A percentile compares a stretch with the other conserved stretches of the same genome.
Conservation (phyloP, 2,329 filamentous ascomycete species). For the Aspergillus novoparasiticus region DNA sequence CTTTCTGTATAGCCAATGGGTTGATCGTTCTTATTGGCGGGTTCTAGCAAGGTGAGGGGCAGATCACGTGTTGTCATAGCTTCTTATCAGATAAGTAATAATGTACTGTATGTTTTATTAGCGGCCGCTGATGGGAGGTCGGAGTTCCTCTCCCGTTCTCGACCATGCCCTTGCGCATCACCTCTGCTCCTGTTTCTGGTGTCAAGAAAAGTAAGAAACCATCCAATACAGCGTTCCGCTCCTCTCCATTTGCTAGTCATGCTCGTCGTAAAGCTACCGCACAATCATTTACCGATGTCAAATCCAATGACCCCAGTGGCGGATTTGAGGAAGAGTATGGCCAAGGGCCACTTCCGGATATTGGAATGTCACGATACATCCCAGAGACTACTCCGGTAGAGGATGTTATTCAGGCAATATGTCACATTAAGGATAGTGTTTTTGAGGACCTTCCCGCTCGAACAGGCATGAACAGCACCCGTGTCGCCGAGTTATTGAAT, state of each 20-base stretch:
- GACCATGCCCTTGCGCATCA: conserved; percentile 51
- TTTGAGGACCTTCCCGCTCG: conserved; percentile 59
- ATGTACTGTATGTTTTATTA: too few species aligned
- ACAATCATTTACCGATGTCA: conserved; percentile 27
- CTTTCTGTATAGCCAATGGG: not conserved
- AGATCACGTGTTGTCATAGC: not conserved
- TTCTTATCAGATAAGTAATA: not conserved
- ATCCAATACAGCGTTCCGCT: conserved; percentile 29
- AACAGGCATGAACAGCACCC: conserved; percentile 63
- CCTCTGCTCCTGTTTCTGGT: conserved; percentile 50
- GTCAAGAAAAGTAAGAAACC: conserved; percentile 44
- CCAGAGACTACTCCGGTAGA: conserved; percentile 48
- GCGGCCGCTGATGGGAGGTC: too few species aligned
- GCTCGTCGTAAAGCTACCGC: conserved; percentile 43
- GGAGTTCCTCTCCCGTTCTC: not conserved
- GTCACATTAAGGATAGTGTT: conserved; percentile 55
- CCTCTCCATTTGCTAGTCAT: conserved; percentile 46
- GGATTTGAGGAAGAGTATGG: conserved; percentile 27
- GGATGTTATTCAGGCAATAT: conserved; percentile 56
- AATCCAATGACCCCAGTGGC: conserved; percentile 23
- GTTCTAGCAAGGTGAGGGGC: not conserved
- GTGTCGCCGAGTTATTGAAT: conserved; percentile 62
- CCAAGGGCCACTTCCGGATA: conserved; percentile 52
- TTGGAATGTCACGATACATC: conserved; percentile 54
- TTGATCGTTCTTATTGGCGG: not conserved